A percentile compares a stretch with the other conserved stretches of the same genome.
phyloP scores from a whole-genome alignment of 1,284 basidiomycete species.

The Cutaneotrichosporon spelunceum region DNA sequence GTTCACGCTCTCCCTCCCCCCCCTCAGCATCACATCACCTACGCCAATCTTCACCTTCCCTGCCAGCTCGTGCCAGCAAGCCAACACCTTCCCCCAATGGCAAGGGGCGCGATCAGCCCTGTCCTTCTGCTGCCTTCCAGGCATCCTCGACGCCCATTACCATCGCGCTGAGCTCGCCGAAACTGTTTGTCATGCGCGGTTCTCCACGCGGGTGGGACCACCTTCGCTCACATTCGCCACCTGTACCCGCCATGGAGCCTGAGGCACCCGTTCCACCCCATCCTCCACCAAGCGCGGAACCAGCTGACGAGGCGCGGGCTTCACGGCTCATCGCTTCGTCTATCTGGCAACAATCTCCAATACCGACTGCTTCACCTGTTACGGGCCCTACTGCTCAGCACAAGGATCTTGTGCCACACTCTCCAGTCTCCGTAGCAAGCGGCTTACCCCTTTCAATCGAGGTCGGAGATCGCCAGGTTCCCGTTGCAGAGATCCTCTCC shows the following conservation, averaged over 20 bases:
- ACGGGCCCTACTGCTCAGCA: too few relatives aligned
- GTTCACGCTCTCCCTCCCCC: constrained; percentile 7
- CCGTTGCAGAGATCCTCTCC: not conserved
- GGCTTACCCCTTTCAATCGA: not conserved
- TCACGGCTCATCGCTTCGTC: too few relatives aligned
- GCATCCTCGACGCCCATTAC: not conserved
- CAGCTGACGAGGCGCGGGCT: too few relatives aligned
- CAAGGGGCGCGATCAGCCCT: not conserved
- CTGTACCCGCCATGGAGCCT: not conserved
- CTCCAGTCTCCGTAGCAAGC: not conserved
- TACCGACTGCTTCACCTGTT: too few relatives aligned
- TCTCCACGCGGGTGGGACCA: not conserved
- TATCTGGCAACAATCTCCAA: too few relatives aligned
- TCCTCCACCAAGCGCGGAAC: not conserved
- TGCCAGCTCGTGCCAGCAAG: not conserved
- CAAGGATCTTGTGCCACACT: too few relatives aligned
- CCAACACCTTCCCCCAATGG: not conserved
- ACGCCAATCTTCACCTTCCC: not conserved
- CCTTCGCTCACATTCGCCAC: not conserved
- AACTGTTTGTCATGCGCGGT: not conserved
- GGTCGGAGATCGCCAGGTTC: not conserved
- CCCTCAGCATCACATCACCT: not conserved
- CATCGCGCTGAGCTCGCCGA: not conserved
- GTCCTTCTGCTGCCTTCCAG: not conserved
- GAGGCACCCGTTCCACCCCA: not conserved